Base-by-base conservation (phyloP, 768 basidiomycete genomes). In the Infundibulicybe gibba region DNA sequence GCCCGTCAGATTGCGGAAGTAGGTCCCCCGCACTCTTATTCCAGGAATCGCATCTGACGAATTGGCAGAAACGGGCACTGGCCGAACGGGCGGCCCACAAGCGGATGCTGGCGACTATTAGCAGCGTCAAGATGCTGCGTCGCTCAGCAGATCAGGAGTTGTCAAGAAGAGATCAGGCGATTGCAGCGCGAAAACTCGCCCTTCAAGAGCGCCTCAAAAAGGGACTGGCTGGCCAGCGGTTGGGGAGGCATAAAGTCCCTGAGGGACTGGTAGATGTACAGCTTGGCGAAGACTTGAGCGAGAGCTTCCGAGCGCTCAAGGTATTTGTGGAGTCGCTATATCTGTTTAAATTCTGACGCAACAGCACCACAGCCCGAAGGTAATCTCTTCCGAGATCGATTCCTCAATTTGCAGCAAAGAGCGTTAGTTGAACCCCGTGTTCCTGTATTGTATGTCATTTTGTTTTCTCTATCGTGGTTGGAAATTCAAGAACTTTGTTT, bases 301-400 rank as follows among this genome's bases (percentile, higher is more conserved):
- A 97, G 66, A 93, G 75, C 57, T 66, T 95, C 56, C 72, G 94
- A 47, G 83, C 73, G 34, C 67, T 97, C 57, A 93, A 93, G 83
- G 93, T 90, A 43, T 37, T 77, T 66, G 15, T 38, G 16, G 3
- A 13, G 42, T 44, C 45, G n/a, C 20, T 15, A 16, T 30, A 48
- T 34, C 32, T 30, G 9, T 9, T 16, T 6, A n/a, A 31, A 32
- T 21, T 41, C 43, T 43, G 17, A 50, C 49, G 33, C 33, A 41
- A 14, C 45, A 46, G 32, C 17, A 45, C 16, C 43, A 30, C 50
- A 95, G 93, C 90, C 90, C 14, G 93, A 97, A 70, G 94, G 94
- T 19, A 97, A 95, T 61, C 68, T 94, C 31, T 95, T 95, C 77
- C 78, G 83, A 17, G 94, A 97, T 61, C 81, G 91, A 1, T 93